Percentiles rank a stretch among this genome's conserved stretches.
These are phyloP conservation scores for Rubia peregrina DNA, from an alignment of 305 asterid genomes.

Conservation along the genomic window DNA sequence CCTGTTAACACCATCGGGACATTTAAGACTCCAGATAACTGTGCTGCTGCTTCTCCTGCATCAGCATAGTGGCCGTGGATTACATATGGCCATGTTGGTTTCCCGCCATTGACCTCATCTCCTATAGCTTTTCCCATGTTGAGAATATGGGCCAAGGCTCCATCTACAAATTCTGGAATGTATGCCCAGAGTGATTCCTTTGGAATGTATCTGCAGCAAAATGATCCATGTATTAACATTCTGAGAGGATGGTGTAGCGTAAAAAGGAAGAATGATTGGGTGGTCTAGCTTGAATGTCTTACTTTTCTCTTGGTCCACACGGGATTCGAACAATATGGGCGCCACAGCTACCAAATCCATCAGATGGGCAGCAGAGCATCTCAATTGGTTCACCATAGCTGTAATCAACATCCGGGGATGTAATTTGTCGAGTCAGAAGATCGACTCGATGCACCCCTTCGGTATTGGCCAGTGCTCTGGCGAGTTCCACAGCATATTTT, in stretches of 20 bases:
- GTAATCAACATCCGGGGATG: slow-evolving; percentile 48
- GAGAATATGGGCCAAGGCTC: slow-evolving; percentile 50
- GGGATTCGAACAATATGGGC: slow-evolving; percentile 64
- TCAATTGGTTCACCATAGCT: slow-evolving; percentile 55
- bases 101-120: slow-evolving; percentile 43
- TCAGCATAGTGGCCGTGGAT: slow-evolving; percentile 72
- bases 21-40: slow-evolving; percentile 42
- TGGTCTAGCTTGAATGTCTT: slow-evolving; percentile 11
- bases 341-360: slow-evolving; percentile 47
- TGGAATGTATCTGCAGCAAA: slow-evolving; percentile 35
- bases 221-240: not conserved
- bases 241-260: not conserved
- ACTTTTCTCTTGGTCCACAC: slow-evolving; percentile 48
- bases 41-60: slow-evolving; percentile 57
- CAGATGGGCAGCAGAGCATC: slow-evolving; percentile 54
- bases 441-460: slow-evolving; percentile 52
- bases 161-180: slow-evolving; percentile 53
- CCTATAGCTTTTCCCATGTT: slow-evolving; percentile 53
- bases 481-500: slow-evolving; percentile 58
- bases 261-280: no score
- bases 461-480: slow-evolving; percentile 51
- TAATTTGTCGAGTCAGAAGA: slow-evolving; percentile 56
- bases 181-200: slow-evolving; percentile 62
- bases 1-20: slow-evolving; percentile 64
- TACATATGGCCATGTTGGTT: slow-evolving; percentile 56